Base-by-base conservation (phyloP, 306 rosid species). In the Argentina anserina region DNA sequence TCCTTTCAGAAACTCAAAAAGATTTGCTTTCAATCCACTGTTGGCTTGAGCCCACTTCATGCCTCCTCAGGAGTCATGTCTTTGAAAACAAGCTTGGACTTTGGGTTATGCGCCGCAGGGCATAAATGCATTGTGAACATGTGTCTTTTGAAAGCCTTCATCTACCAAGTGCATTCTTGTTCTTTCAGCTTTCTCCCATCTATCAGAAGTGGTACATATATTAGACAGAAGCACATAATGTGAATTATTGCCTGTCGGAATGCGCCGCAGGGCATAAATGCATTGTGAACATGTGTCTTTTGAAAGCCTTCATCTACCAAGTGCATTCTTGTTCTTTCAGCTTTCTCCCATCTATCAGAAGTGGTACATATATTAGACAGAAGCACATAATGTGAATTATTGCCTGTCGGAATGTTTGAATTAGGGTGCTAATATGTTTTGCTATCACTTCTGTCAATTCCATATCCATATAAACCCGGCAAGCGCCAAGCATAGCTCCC, bases 401-500 rank as follows among this genome's bases (percentile, higher is more conserved):
- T 69, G 65, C 69, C 77, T 0, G 73, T 53, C 61, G 23, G 56
- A 31, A 65, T 21, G 70, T 67, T 70, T 49, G 72, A 39, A 78
- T 73, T 46, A 23, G 59, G 47, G 70, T 65, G 60, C 64, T 28
- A 46, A 80, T 8, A 60, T 84, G 77, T 55, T 79, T 76, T 69
- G 81, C 79, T 25, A 84, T 81, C 79, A 61, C 75, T 66, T 85
- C 89, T 10, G 94, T 83, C 86, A 87, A 73, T 56, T 75, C 79
- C 85, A 68, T 65, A 79, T 85, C 92, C 37, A 77, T 74, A 79
- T 90, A 89, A 80, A 84, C 74, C 73, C 81, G 70, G 72, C 97
- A 90, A 60, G 94, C 89, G 65, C 90, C 87, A 74, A 90, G 86
- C 88, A 87, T 73, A 40, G 90, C 86, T 33, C 90, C 91, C 78